Conservation (phyloP, 352 stramenopile species). For the Phytopythium aichiense region DNA sequence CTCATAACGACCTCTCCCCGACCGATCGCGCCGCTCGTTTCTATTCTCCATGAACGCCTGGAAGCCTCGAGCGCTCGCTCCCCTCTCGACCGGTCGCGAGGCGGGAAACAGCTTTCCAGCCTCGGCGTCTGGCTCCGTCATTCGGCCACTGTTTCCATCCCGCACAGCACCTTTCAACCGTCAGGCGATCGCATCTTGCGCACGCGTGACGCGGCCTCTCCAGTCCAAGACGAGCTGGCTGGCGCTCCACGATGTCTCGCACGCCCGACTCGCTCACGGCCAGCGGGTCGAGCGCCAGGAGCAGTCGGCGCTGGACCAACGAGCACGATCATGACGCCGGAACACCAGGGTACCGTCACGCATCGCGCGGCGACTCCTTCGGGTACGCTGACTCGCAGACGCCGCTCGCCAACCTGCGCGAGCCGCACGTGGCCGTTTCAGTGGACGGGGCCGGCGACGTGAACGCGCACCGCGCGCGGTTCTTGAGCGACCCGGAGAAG, state of each 20-base stretch:
- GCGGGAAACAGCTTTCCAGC: background rate
- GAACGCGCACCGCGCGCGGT: constrained; percentile 19
- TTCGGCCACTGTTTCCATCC: background rate
- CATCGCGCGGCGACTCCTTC: constrained; percentile 15
- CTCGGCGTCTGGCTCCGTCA: background rate
- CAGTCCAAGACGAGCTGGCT: background rate
- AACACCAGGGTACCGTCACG: constrained; percentile 4
- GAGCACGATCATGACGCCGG: background rate
- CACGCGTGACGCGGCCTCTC: background rate
- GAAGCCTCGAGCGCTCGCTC: background rate
- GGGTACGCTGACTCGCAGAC: constrained; percentile 19
- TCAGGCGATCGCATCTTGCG: background rate
- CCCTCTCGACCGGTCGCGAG: background rate
- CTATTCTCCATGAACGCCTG: background rate
- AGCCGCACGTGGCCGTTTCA: constrained; percentile 1
- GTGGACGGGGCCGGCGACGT: background rate
- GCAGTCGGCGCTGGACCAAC: constrained; percentile 4
- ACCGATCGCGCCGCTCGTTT: constrained; percentile 1
- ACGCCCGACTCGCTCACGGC: constrained; percentile 4
- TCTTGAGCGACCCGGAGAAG: constrained; percentile 33
- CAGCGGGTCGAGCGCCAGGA: constrained; percentile 4
- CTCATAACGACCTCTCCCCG: background rate
- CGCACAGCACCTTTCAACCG: background rate
- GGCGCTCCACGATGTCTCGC: background rate
- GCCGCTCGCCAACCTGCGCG: constrained; percentile 11